Base-by-base conservation (phyloP, 2,329 filamentous ascomycete genomes). In the Xylariales sp. region DNA sequence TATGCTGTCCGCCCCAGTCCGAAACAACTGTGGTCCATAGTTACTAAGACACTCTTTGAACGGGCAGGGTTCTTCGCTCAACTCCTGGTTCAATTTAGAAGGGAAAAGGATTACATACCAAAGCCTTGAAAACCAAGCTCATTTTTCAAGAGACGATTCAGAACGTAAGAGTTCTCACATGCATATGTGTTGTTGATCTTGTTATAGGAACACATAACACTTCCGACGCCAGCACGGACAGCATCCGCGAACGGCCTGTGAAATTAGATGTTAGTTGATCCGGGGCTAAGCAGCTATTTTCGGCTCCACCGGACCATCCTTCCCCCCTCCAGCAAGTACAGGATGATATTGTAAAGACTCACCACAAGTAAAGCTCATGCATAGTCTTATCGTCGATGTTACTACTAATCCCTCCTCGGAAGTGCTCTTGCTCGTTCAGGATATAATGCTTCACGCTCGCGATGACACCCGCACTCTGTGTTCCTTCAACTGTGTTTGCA, bases 121-220 rank as follows among this genome's bases (percentile, higher is more conserved):
- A 93, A 93, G 0, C 92, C 92, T 72, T 93, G 91, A 80, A 94
- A 95, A 50, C 91, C 91, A 1, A 94, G 85, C 80, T 95, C 92
- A 34, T 87, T 86, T 81, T 95, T 95, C 73, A 96, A 82, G 3
- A 95, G 81, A 58, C 89, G 87, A 77, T 95, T 95, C 69, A 93
- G 81, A 12, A 91, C 80, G 74, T 91, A 89, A 39, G 90, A 91
- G 82, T 95, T 95, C 75, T 94, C 91, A 79, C 93, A 95, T 16
- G 82, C 87, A 72, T 93, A 93, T 5, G 88, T 93, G 78, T 92
- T 92, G 81, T 96, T 96, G 79, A 93, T 79, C 75, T 91, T 90
- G 73, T 93, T 90, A 82, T 93, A 93, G 0, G 89, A 89, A 76
- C 88, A 89, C 88, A 90, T 90, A 68, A 88, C 80, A 14, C 86